Conservation (phyloP, 352 stramenopile species). For the Pythium coloratum region DNA sequence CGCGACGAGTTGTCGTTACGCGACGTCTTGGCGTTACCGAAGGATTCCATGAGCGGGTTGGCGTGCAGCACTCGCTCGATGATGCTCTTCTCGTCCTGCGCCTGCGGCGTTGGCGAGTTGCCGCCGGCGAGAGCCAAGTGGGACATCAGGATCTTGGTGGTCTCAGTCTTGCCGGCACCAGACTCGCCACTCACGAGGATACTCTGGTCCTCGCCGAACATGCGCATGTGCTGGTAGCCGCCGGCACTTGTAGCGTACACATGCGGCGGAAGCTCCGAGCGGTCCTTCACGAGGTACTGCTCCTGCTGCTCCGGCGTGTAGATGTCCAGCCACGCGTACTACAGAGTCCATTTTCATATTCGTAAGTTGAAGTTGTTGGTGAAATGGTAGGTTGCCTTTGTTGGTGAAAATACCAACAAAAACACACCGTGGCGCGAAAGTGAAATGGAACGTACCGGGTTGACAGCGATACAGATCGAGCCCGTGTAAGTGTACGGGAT, state of each 20-base stretch:
- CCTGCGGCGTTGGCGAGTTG: constrained; percentile 31
- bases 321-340: constrained; percentile 92
- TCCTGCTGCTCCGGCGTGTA: constrained; percentile 82
- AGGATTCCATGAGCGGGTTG: constrained; percentile 91
- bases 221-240: constrained; percentile 82
- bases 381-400: not conserved
- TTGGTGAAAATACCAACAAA: not conserved
- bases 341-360: not conserved
- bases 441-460: constrained; percentile 79
- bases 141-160: constrained; percentile 96
- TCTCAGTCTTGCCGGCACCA: constrained; percentile 94
- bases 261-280: constrained; percentile 70
- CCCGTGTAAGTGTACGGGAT: constrained; percentile 97
- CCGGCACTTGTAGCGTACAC: constrained; percentile 81
- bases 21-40: constrained; percentile 96
- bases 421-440: not conserved
- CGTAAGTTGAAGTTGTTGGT: constrained; percentile 10
- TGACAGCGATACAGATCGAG: constrained; percentile 97
- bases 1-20: constrained; percentile 95
- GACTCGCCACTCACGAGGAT: constrained; percentile 87
- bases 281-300: constrained; percentile 77
- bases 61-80: constrained; percentile 81
- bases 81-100: constrained; percentile 56
- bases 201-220: constrained; percentile 80
- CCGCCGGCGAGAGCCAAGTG: constrained; percentile 80